phyloP scores from a whole-genome alignment of 2,329 filamentous ascomycete species.

The Penicillium sp. region DNA sequence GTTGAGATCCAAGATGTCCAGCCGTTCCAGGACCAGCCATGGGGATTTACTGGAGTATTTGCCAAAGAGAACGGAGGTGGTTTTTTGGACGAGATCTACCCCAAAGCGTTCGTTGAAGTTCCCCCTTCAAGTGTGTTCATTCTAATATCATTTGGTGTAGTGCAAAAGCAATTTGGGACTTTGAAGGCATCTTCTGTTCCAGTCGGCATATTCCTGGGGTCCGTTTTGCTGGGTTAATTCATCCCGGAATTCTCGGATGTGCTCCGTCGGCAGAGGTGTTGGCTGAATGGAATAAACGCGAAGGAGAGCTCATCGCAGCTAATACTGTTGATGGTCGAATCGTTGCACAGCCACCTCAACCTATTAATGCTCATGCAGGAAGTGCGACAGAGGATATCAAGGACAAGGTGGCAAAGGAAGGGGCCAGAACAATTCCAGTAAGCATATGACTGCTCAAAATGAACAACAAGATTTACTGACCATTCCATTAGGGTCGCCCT shows the following conservation, averaged over 20 bases:
- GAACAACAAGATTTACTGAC: neutral
- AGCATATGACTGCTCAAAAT: neutral
- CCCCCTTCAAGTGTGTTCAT: neutral
- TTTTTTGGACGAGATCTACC: conserved; percentile 86
- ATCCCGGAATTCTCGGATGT: conserved; percentile 89
- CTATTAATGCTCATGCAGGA: conserved; percentile 75
- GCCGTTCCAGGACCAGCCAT: conserved; percentile 81
- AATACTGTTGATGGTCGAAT: conserved; percentile 68
- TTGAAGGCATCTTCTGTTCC: conserved; percentile 79
- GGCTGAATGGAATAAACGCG: conserved; percentile 81
- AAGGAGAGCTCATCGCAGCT: conserved; percentile 76
- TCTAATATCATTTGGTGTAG: conserved; percentile 31
- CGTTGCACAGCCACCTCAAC: conserved; percentile 79
- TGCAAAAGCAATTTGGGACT: conserved; percentile 77
- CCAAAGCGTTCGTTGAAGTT: conserved; percentile 67
- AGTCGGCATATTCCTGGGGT: conserved; percentile 87
- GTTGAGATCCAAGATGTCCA: conserved; percentile 95
- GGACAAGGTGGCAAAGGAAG: conserved; percentile 74
- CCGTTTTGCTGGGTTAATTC: conserved; percentile 85
- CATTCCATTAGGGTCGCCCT: conserved; percentile 62
- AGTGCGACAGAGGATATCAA: conserved; percentile 63
- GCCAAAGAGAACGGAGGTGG: conserved; percentile 82
- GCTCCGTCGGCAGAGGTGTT: conserved; percentile 81
- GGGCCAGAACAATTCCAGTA: conserved; percentile 81
- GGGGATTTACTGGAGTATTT: conserved; percentile 90